Evolutionary conservation across 768 basidiomycete genomes (phyloP), one percentile per base, ranked within the genome.

Genomic region (Mycena vitilis): DNA sequence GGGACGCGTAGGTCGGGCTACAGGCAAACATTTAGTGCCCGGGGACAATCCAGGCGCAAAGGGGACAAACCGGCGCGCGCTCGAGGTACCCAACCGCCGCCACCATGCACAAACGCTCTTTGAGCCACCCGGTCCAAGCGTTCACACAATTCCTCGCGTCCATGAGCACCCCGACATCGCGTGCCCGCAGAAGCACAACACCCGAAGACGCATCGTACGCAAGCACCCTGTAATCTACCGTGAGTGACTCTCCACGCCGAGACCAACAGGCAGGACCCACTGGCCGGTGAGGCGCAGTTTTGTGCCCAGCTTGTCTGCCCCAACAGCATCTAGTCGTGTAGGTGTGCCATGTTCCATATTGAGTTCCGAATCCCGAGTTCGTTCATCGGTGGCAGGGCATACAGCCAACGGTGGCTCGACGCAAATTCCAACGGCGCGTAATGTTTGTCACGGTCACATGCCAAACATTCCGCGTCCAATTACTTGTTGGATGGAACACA

Each of bases 81-180:
- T 92, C 91, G 58, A 92, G 77, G 74, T 88, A 82, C 44, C 91
- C 91, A 48, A 91, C 76, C 23, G 83, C 84, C 79, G 87, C 85
- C 44, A 90, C 78, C 44, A 81, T 81, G 69, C 81, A 76, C 68
- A 88, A 81, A 25, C 79, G 82, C 71, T 92, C 88, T 48, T 81
- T 78, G 30, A 85, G 80, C 91, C 91, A 92, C 38, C 69, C 62
- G 15, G 80, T 77, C 69, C 74, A 73, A 1, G 77, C 71, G 73
- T 84, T 82, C 44, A 91, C 67, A 65, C 87, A 88, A 15, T 89
- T 80, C 52, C 83, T 80, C 11, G 83, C 83, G 73, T 92, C 89
- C 10, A 91, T 86, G 12, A 90, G 78, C 55, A 92, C 73, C 40
- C 81, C 87, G n/a, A 77, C 76, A 15, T 82, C 81, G 54, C 80